Base-by-base conservation (phyloP, 2,329 filamentous ascomycete genomes). In the Bretziella fagacearum region DNA sequence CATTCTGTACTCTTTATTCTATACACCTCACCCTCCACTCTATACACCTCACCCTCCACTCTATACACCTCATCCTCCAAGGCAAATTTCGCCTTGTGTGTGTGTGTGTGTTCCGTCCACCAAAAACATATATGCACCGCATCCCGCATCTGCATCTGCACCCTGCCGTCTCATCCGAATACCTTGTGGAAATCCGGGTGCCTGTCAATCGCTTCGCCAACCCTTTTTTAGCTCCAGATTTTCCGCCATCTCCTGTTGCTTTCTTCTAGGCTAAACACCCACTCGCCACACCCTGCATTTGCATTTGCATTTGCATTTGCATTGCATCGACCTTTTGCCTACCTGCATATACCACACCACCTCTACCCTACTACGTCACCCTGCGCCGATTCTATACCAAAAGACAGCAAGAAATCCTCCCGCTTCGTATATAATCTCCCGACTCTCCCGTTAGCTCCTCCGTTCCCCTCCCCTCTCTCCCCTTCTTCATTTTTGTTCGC, bases 141-240 rank as follows among this genome's bases (percentile, higher is more conserved):
- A 39, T 39, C 30, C 17, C 30, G 30, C 30, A 15, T 33, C 35
- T 39, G 35, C 35, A 39, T 39, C 35, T 39, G 35, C 35, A 39
- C 23, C 41, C 41, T 22, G 25, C 33, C 25, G 25, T 39, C 11
- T 22, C 29, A 15, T 23, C 15, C 18, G 15, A 26, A 23, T 17
- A 17, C 32, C 6, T 33, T 33, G 30, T 36, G 15, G 48, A 50
- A 50, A 43, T 39, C 30, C 35, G 17, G 44, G 48, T 25, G 44
- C 22, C 43, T 27, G 43, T 41, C 30, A 50, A 46, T 42, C 44
- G 17, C 44, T 32, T 10, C 37, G 43, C 48, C 48, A 50, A 50
- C 43, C 35, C 35, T 33, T 10, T 13, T 25, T 22, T 39, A 25
- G 35, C 35, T 39, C 3, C 17, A 20, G 35, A 39, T 39, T 20